Conservation (phyloP, 208 protist genomes). For the Endotrypanum monterogeii region DNA sequence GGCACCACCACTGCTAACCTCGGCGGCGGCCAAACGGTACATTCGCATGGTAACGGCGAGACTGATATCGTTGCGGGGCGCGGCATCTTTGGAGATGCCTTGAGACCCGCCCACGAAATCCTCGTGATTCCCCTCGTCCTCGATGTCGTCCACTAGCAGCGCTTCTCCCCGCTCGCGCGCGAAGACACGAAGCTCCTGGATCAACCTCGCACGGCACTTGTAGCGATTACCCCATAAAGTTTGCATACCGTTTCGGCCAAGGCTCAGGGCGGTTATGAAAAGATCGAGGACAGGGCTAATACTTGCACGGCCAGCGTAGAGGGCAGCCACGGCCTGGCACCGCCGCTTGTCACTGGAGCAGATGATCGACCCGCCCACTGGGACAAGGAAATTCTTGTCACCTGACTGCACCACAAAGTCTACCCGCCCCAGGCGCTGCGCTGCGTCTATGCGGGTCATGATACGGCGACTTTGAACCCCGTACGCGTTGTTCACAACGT, state of each 20-base stretch:
- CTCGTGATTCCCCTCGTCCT: conserved; percentile 1
- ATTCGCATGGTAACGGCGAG: conserved; percentile 75
- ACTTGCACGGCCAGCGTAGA: conserved; percentile 95
- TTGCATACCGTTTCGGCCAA: conserved; percentile 89
- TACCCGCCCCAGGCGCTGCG: conserved; percentile 78
- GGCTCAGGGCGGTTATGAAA: conserved; percentile 95
- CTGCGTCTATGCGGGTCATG: conserved; percentile 82
- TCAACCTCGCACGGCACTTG: conserved; percentile 33
- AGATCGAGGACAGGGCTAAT: conserved; percentile 92
- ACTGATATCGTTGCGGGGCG: conserved; percentile 82
- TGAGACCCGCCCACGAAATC: neutral
- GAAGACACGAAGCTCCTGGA: conserved; percentile 42
- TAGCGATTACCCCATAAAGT: conserved; percentile 83
- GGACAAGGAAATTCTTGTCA: conserved; percentile 99
- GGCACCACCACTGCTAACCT: conserved; percentile 2
- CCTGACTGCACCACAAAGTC: conserved; percentile 96
- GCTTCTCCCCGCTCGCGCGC: conserved; percentile 50
- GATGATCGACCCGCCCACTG: conserved; percentile 93
- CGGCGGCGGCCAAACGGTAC: conserved; percentile 9
- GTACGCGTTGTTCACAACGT: conserved; percentile 99
- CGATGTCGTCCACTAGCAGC: conserved; percentile 25
- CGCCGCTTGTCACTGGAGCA: conserved; percentile 29
- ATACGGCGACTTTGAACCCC: conserved; percentile 92
- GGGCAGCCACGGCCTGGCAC: conserved; percentile 37
- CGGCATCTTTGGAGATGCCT: neutral